Conservation (phyloP, 2,329 filamentous ascomycete genomes). For the Colletotrichum siamense region DNA sequence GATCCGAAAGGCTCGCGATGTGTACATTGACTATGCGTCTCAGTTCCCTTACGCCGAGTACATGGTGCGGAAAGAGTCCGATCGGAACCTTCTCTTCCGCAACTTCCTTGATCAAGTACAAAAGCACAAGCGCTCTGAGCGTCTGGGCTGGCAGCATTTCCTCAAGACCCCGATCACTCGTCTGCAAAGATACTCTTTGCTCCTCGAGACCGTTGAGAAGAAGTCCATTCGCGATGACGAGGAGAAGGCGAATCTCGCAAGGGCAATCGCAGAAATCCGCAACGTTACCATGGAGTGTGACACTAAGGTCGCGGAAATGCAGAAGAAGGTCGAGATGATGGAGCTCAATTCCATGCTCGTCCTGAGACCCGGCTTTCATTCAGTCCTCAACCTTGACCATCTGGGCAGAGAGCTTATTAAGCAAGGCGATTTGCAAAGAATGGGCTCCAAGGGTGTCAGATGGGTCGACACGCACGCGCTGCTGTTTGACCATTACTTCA, state of each 20-base stretch:
- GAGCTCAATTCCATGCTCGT: slow-evolving; percentile 85
- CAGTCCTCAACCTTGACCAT: slow-evolving; percentile 90
- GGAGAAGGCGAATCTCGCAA: slow-evolving; percentile 83
- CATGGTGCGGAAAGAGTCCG: slow-evolving; percentile 81
- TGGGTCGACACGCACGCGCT: slow-evolving; percentile 95
- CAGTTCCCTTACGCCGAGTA: slow-evolving; percentile 86
- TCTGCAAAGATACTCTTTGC: slow-evolving; percentile 85
- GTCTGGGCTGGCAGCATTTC: slow-evolving; percentile 93
- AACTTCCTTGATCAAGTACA: slow-evolving; percentile 84
- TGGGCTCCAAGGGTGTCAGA: slow-evolving; percentile 86
- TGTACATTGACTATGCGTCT: slow-evolving; percentile 92
- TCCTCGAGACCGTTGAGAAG: slow-evolving; percentile 83
- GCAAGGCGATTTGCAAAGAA: slow-evolving; percentile 86
- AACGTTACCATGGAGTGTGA: slow-evolving; percentile 90
- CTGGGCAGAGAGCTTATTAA: slow-evolving; percentile 90
- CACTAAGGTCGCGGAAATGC: slow-evolving; percentile 88
- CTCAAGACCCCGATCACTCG: slow-evolving; percentile 92
- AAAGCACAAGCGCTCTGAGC: slow-evolving; percentile 78
- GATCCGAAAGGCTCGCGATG: slow-evolving; percentile 89
- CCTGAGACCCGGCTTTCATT: slow-evolving; percentile 85
- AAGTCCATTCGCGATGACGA: slow-evolving; percentile 85
- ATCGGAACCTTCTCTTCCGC: slow-evolving; percentile 84
- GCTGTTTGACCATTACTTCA: slow-evolving; percentile 95
- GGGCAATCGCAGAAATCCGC: slow-evolving; percentile 91
- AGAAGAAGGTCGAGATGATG: slow-evolving; percentile 86